Conservation (phyloP, 2,329 filamentous ascomycete species). For the Tolypocladium album region DNA sequence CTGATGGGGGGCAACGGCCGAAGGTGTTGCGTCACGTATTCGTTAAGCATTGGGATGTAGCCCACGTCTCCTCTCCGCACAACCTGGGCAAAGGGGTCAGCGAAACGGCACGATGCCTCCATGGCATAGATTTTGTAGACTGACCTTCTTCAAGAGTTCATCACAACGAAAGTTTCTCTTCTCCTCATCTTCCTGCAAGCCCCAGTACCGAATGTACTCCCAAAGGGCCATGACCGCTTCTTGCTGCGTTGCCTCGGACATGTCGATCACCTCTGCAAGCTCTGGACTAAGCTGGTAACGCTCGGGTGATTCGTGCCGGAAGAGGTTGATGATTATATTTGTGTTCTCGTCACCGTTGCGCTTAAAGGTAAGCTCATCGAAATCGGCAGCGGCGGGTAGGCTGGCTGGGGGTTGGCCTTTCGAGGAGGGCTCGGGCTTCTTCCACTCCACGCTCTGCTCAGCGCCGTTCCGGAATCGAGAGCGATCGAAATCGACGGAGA, state of each 20-base stretch:
- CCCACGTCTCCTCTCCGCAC: constrained; percentile 65
- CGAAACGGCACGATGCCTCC: background rate
- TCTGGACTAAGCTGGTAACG: constrained; percentile 69
- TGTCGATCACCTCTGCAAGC: constrained; percentile 76
- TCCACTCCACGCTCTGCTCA: constrained; percentile 69
- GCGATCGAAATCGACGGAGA: constrained; percentile 63
- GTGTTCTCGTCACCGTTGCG: constrained; percentile 85
- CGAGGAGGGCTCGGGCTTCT: constrained; percentile 56
- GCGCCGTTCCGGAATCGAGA: constrained; percentile 44
- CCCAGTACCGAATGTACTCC: constrained; percentile 84
- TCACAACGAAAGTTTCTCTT: constrained; percentile 89
- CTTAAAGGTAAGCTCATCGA: constrained; percentile 87
- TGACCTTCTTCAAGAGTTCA: constrained; percentile 64
- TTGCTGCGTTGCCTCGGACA: constrained; percentile 74
- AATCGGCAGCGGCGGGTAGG: constrained; percentile 56
- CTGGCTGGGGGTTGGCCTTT: constrained; percentile 30
- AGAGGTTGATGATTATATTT: constrained; percentile 81
- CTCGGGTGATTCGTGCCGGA: constrained; percentile 76
- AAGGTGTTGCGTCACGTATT: constrained; percentile 70
- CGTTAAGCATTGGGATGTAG: constrained; percentile 75
- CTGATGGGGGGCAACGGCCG: constrained; percentile 70
- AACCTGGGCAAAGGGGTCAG: constrained; percentile 39
- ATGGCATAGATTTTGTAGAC: constrained; percentile 9
- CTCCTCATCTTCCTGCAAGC: constrained; percentile 88
- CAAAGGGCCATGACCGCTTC: constrained; percentile 86